These are phyloP conservation scores for Russula foetens DNA, from an alignment of 768 basidiomycete species.

Conservation along the genomic window DNA sequence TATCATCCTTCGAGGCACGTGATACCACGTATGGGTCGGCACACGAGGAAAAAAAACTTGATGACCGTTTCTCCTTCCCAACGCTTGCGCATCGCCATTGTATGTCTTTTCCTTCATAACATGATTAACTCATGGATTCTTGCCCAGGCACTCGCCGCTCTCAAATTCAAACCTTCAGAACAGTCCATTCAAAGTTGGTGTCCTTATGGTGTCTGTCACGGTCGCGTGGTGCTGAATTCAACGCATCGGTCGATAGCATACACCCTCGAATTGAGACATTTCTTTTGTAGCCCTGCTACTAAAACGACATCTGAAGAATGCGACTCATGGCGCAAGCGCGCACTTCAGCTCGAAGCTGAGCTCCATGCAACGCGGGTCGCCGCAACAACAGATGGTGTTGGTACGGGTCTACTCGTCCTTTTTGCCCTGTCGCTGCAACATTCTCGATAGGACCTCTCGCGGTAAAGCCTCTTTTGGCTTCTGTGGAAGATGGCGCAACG, in stretches of 20 bases:
- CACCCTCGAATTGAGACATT: neutral
- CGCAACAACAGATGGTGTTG: neutral
- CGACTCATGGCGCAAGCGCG: constrained; percentile 10
- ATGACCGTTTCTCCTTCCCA: neutral
- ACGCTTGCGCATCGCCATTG: constrained; percentile 9
- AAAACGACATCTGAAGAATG: neutral
- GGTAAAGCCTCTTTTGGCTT: neutral
- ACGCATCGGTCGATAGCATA: neutral
- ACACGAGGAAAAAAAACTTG: neutral
- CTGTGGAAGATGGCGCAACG: neutral
- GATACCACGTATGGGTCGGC: too few species aligned
- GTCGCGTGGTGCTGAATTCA: neutral
- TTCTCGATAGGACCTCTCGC: neutral
- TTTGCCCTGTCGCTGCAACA: neutral
- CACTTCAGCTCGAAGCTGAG: constrained; percentile 6
- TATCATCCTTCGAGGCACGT: too few species aligned
- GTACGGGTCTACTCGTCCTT: neutral
- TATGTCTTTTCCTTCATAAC: neutral
- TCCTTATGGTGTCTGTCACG: neutral
- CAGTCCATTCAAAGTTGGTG: constrained; percentile 5
- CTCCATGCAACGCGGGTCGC: neutral
- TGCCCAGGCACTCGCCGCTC: neutral
- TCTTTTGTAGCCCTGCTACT: neutral
- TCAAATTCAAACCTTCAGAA: constrained; percentile 8
- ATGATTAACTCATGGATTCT: neutral